Evolutionary conservation across 331 rosid genomes (phyloP), one percentile per base, ranked within the genome.

Genomic region (Rhamnella rubrinervis): DNA sequence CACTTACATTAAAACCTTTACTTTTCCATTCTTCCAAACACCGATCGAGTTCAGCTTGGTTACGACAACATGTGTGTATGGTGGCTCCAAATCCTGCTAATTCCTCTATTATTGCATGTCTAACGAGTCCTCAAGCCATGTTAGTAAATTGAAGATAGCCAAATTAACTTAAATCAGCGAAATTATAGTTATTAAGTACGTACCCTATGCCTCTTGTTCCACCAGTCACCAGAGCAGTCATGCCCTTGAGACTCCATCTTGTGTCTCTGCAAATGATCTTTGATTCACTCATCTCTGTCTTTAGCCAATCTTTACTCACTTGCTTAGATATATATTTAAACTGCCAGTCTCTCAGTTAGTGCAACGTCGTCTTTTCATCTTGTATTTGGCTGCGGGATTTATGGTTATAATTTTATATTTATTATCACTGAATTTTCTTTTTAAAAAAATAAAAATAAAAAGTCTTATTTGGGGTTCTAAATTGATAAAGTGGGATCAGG

Each of bases 41-140:
- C 46, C 76, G 63, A 2, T 79, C 37, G 8, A 88, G 37, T 3
- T 83, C 86, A 10, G 51, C 55, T 77, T 82, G 67, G 21, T 74
- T 85, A 1, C 95, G 85, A 1, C 82, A 44, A 74, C 91, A 88
- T 0, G 83, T 55, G 65, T 85, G 95, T 12, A 85, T 78, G 0
- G 31, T 28, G 56, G 91, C 89, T 1, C 95, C 95, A 61, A 83
- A 77, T 44, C 59, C 84, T 17, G 87, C 87, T 6, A 84, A 77
- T 38, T 84, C 96, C 59, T 86, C 88, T 0, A 82, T 90, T 39
- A 85, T 86, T 28, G 83, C 88, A 38, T 74, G 68, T 59, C 89
- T 85, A 31, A 26, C 6, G 1, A 17, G 12, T 59, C 5, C 35
- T 31, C 5, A 31, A 31, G 5, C 35, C 5, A 31, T 2, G 35